A percentile compares a stretch with the other conserved stretches of the same genome.
Evolutionary conservation across 2,329 filamentous ascomycete species (phyloP).

Genomic region (Fusarium guadeloupense): DNA sequence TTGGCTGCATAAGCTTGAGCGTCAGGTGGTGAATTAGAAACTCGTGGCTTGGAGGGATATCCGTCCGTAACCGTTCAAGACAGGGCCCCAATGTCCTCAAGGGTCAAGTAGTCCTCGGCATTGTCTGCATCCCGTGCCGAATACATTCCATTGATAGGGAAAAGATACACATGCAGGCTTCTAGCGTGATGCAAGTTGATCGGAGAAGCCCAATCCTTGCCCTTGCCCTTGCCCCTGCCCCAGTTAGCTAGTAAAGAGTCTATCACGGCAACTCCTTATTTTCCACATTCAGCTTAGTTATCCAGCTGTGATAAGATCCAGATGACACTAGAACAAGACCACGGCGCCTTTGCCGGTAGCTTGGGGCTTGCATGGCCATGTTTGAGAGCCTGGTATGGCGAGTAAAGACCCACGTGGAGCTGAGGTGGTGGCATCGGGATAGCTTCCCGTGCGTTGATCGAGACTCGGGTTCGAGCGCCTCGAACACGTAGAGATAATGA

Average conservation of each 20-base stretch:
- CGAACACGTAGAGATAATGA: conserved; percentile 1
- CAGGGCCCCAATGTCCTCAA: background rate
- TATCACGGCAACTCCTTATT: background rate
- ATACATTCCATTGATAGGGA: background rate
- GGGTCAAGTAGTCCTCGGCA: background rate
- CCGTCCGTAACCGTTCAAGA: background rate
- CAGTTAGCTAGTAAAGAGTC: conserved; percentile 8
- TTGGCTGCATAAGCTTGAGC: background rate
- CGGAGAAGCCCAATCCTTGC: background rate
- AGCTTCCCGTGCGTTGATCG: conserved; percentile 12
- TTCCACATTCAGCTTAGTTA: conserved; percentile 5
- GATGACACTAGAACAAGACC: conserved; percentile 8
- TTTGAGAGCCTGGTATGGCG: background rate
- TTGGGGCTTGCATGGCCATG: background rate
- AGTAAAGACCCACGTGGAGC: conserved; percentile 13
- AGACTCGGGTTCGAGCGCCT: conserved; percentile 3
- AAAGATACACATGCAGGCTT: conserved; percentile 4
- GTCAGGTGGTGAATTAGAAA: background rate
- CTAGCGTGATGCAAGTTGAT: conserved; percentile 5
- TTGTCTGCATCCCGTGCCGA: background rate
- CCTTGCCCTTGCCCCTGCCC: background rate
- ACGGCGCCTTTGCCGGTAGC: conserved; percentile 29
- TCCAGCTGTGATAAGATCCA: conserved; percentile 2
- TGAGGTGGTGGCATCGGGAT: conserved; percentile 16
- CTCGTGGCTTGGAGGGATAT: background rate